These are phyloP conservation scores for Apiospora phragmitis DNA, from an alignment of 2,329 filamentous ascomycete species.

Conservation along the genomic window DNA sequence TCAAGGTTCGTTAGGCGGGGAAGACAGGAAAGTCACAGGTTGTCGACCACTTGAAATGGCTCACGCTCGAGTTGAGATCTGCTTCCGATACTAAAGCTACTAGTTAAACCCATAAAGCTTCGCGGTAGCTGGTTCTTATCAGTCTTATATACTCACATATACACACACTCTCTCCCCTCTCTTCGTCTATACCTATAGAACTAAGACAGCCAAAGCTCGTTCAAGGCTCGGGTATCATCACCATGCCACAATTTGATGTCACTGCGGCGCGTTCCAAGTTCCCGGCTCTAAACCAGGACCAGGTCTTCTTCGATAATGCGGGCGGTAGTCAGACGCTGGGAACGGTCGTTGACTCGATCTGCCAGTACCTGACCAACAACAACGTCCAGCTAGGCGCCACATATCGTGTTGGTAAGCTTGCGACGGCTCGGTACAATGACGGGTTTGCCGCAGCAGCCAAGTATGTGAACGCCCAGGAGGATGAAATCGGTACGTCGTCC, in stretches of 20 bases:
- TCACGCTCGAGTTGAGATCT: background rate
- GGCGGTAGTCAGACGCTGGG: constrained; percentile 72
- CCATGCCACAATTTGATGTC: constrained; percentile 50
- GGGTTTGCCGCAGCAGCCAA: constrained; percentile 66
- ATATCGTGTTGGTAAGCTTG: constrained; percentile 60
- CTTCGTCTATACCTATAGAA: background rate
- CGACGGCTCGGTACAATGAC: constrained; percentile 58
- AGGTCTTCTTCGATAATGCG: constrained; percentile 77
- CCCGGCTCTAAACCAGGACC: constrained; percentile 65
- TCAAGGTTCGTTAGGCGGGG: background rate
- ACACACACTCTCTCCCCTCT: background rate
- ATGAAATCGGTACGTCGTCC: constrained; percentile 59
- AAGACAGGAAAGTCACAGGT: background rate
- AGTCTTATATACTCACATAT: background rate
- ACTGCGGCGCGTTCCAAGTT: constrained; percentile 59
- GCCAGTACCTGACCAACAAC: constrained; percentile 63
- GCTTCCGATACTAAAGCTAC: background rate
- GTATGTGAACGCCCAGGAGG: constrained; percentile 67
- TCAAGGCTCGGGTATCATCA: background rate
- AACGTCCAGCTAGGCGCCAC: constrained; percentile 78
- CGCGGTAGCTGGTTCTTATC: background rate
- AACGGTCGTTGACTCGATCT: constrained; percentile 65
- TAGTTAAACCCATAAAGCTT: background rate
- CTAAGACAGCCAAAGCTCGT: background rate
- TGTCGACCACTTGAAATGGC: background rate